Conservation (phyloP, 169 alveolate genomes). For the Eimeria praecox region DNA sequence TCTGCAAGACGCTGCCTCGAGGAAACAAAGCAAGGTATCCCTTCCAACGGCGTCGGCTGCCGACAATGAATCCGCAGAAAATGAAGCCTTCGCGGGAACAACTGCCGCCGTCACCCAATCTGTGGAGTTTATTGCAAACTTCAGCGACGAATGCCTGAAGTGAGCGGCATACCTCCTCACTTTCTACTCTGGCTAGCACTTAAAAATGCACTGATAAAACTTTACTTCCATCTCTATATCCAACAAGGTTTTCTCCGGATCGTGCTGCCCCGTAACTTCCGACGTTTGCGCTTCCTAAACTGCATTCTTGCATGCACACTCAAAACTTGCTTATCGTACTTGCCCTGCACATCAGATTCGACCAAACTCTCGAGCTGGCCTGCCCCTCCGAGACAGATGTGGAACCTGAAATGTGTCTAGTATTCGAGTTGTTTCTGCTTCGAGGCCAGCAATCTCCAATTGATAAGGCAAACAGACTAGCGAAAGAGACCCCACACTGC, state of each 20-base stretch:
- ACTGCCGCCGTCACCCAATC: constrained; percentile 47
- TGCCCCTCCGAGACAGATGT: constrained; percentile 86
- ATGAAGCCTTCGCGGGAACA: background rate
- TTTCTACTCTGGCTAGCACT: background rate
- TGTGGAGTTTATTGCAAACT: constrained; percentile 24
- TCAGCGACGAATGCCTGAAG: constrained; percentile 59
- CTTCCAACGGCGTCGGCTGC: background rate
- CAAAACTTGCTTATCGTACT: background rate
- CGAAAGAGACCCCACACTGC: background rate
- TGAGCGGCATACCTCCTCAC: background rate
- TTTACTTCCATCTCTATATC: background rate
- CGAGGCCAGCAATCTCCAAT: constrained; percentile 81
- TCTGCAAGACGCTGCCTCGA: background rate
- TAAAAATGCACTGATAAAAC: background rate
- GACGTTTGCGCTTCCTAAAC: background rate
- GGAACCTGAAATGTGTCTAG: constrained; percentile 85
- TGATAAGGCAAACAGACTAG: constrained; percentile 81
- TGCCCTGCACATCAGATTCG: constrained; percentile 71
- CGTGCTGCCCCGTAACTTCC: background rate
- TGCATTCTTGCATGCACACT: background rate
- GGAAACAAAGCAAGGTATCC: background rate
- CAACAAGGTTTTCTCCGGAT: background rate
- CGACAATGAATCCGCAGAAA: background rate
- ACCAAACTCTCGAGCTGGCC: constrained; percentile 79
- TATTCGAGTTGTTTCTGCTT: constrained; percentile 86